These are phyloP conservation scores for Plasmodium blacklocki DNA, from an alignment of 169 alveolate species.

Conservation along the genomic window DNA sequence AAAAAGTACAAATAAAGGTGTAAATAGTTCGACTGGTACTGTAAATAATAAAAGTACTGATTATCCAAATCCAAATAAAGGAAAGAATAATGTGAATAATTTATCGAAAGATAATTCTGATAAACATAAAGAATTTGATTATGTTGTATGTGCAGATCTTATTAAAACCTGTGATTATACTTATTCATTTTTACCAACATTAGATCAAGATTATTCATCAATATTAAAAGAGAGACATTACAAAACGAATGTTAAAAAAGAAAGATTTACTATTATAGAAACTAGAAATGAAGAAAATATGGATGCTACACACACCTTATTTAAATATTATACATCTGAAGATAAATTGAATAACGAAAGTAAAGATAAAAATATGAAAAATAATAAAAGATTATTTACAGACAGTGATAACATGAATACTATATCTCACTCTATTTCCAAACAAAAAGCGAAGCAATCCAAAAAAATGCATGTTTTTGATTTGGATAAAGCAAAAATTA, in stretches of 20 bases:
- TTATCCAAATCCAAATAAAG: constrained; percentile 28
- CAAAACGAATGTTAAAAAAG: constrained; percentile 64
- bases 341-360: constrained; percentile 8
- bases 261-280: constrained; percentile 69
- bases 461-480: constrained; percentile 70
- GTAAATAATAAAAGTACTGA: constrained; percentile 27
- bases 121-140: constrained; percentile 46
- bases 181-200: constrained; percentile 59
- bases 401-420: constrained; percentile 22
- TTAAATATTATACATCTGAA: constrained; percentile 58
- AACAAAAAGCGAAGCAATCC: constrained; percentile 57
- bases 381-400: constrained; percentile 32
- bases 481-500: constrained; percentile 68
- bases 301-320: constrained; percentile 66
- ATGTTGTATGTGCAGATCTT: constrained; percentile 64
- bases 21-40: constrained; percentile 10
- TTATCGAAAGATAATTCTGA: constrained; percentile 30
- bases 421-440: constrained; percentile 34
- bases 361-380: constrained; percentile 17
- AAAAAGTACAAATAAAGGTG: constrained; percentile 15
- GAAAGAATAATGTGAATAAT: constrained; percentile 34
- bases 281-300: constrained; percentile 74
- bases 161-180: constrained; percentile 49
- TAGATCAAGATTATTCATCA: constrained; percentile 71
- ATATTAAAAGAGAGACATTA: constrained; percentile 72